These are phyloP conservation scores for Helenozyma baotianmanensis DNA, from an alignment of 805 yeast genomes.

Conservation along the genomic window DNA sequence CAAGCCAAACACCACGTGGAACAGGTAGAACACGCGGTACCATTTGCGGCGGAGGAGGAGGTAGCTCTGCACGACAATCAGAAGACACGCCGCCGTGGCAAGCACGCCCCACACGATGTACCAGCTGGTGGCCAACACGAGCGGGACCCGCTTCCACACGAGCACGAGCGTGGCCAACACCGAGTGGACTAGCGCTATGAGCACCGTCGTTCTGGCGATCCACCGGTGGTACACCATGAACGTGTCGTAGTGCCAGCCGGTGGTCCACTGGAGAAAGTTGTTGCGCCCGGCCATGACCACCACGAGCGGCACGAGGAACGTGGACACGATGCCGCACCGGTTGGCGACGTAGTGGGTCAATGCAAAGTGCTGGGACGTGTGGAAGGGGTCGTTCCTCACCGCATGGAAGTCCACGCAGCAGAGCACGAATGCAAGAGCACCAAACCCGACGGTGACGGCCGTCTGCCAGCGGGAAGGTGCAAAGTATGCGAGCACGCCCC, in stretches of 20 bases:
- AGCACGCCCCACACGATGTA: constrained; percentile 34
- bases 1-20: constrained; percentile 39
- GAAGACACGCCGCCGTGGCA: constrained; percentile 25
- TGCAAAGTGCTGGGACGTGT: background rate
- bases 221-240: constrained; percentile 66
- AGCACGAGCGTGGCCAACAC: constrained; percentile 22
- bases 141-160: background rate
- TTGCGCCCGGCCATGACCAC: constrained; percentile 67
- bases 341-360: constrained; percentile 37
- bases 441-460: background rate
- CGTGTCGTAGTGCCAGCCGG: constrained; percentile 60
- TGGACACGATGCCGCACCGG: constrained; percentile 48
- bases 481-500: constrained; percentile 2
- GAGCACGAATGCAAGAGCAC: background rate
- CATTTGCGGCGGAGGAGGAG: constrained; percentile 45
- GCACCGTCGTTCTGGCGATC: constrained; percentile 49
- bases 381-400: background rate
- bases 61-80: constrained; percentile 45
- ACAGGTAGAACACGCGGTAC: constrained; percentile 53
- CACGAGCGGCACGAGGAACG: constrained; percentile 49
- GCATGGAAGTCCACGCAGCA: constrained; percentile 1
- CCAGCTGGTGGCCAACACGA: background rate
- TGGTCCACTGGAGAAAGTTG: constrained; percentile 55
- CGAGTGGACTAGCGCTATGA: constrained; percentile 52
- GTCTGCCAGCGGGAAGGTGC: constrained; percentile 5